Base-by-base conservation (phyloP, 176 grass and related monocot genomes). In the Cymbopogon citratus region DNA sequence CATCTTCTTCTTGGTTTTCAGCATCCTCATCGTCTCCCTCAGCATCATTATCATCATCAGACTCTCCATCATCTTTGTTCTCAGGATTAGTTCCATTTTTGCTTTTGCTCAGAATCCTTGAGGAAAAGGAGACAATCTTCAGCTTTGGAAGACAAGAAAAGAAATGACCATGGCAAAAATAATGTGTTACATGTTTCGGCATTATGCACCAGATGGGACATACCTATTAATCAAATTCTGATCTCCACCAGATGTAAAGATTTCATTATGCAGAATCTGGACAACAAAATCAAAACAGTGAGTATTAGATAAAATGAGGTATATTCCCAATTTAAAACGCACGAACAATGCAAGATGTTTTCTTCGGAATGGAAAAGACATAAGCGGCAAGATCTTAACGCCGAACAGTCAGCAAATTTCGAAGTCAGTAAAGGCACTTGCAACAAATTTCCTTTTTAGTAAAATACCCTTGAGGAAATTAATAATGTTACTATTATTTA, bases 61-160 rank as follows among this genome's bases (percentile, higher is more conserved):
- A 91, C 7, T 91, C 89, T 7, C 77, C 85, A 74, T 88, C 85
- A 67, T 91, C 89, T 66, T 51, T 88, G 61, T 84, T 85, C 77
- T 91, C 72, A 61, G 43, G n/a, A 1, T 61, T 27, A 1, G 40
- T 64, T 88, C 81, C 81, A 36, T 25, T 27, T 82, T 88, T 85
- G 52, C 9, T 81, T 84, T 84, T 87, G 45, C 64, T 34, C 28
- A 67, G 21, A 67, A 87, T 87, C 65, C 71, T 81, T 76, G 31
- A 7, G 11, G 24, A 43, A 56, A 77, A 56, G 64, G n/a, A 23
- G 7, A 86, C 38, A 80, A 44, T 34, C 15, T 21, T 83, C n/a
- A 83, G 27, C 29, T 51, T 74, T 9, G 7, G 36, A 3, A 74
- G 27, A 64, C n/a, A 51, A 39, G 7, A 73, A 46, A 45, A 1